phyloP scores from a whole-genome alignment of 345 rosid genomes.

The Nasturtium officinale region DNA sequence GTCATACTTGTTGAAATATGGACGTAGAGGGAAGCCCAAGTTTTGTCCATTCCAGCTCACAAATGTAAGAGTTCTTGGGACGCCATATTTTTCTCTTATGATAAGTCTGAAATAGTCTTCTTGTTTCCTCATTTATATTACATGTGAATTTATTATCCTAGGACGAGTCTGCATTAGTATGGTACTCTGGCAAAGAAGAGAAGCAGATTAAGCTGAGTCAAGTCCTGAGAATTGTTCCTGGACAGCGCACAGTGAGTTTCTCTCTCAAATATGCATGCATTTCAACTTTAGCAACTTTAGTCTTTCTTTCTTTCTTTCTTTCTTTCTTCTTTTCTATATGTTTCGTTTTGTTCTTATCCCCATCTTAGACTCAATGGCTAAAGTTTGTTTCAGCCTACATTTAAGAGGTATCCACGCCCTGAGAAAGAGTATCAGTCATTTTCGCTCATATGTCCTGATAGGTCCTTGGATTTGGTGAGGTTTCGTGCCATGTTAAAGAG shows the following conservation, averaged over 20 bases:
- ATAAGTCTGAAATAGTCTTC: constrained; percentile 1
- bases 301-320: neutral
- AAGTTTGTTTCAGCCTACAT: constrained; percentile 66
- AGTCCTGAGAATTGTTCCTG: constrained; percentile 74
- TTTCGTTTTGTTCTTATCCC: neutral
- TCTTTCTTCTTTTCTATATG: neutral
- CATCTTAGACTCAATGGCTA: constrained; percentile 24
- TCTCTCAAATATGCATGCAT: constrained; percentile 2
- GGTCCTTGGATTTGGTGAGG: constrained; percentile 89
- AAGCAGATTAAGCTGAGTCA: constrained; percentile 70
- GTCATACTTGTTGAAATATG: constrained; percentile 75
- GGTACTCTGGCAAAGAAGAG: constrained; percentile 92
- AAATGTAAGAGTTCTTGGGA: constrained; percentile 52
- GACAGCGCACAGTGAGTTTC: constrained; percentile 93
- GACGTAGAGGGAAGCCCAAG: constrained; percentile 89
- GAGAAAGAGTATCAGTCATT: constrained; percentile 98
- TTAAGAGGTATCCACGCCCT: constrained; percentile 92
- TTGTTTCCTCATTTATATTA: constrained; percentile 5
- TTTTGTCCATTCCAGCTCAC: constrained; percentile 86
- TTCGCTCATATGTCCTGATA: constrained; percentile 79
- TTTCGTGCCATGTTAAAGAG: neutral
- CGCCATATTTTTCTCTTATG: neutral
- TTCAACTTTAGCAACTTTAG: constrained; percentile 3
- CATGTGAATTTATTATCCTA: constrained; percentile 38
- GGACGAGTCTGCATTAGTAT: constrained; percentile 86